Evolutionary conservation across 2,329 filamentous ascomycete species (phyloP), one percentile per base, ranked within the genome.

Genomic region (Pseudogymnoascus sp.): DNA sequence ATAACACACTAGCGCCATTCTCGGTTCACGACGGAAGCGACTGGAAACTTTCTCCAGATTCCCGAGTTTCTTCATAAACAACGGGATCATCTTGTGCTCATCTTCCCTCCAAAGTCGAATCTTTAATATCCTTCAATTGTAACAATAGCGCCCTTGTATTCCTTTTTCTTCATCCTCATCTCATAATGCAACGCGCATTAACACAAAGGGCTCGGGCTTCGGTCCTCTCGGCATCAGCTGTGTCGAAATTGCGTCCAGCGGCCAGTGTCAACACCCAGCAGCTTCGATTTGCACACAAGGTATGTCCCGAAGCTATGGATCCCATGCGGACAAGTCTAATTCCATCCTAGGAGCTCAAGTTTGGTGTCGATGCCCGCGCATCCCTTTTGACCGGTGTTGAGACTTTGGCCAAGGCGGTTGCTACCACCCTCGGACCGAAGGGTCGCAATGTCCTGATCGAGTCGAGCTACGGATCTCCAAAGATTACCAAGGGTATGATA

Each of bases 381-480:
- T 78, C 91, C 71, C 88, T 99, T 67, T 85, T 99, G 70, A 88
- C 88, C 74, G 95, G 95, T 85, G 93, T 97, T 69, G 95, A 99
- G 78, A 97, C 95, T 70, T 87, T 99, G 68, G 93, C 95, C 73
- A 96, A 89, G 82, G 95, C 95, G 68, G 95, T 99, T 68, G 90
- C 93, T 68, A 96, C 93, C 67, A 99, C 95, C 69, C 86, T 99
- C 66, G 95, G 95, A 70, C 95, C 95, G 73, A 99, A 99, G 85
- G 95, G 95, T 78, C 89, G 95, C 76, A 99, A 97, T 81, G 95
- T 99, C 70, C 79, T 99, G 75, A 99, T 99, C 71, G 95, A 99
- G 84, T 97, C 93, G 67, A 91, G 91, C 83, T 99, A 96, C 75
- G 95, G 95, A 78, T 96, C 95, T 59, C 95, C 95, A 73, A 99